Conservation (phyloP, 345 rosid genomes). For the Acer campestre region DNA sequence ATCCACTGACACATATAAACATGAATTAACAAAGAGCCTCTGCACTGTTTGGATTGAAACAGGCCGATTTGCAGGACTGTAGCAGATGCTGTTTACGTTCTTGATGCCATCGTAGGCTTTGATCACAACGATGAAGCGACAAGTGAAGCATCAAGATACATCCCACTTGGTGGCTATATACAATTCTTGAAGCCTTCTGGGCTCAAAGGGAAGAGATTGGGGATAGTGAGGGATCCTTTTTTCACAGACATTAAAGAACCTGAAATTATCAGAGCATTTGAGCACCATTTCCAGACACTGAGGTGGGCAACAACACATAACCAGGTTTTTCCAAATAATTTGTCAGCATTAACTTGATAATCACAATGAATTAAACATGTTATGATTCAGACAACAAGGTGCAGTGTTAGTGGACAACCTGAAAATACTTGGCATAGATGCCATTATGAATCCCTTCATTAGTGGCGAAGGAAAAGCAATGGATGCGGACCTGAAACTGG, state of each 20-base stretch:
- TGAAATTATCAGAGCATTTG: constrained; percentile 14
- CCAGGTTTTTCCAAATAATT: not conserved
- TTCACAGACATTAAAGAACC: constrained; percentile 18
- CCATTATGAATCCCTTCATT: not conserved
- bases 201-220: constrained; percentile 41
- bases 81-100: constrained; percentile 61
- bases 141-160: constrained; percentile 38
- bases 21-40: not conserved
- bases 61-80: constrained; percentile 69
- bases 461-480: constrained; percentile 21
- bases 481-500: constrained; percentile 37
- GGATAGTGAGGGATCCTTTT: constrained; percentile 33
- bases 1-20: not conserved
- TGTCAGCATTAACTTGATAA: not conserved
- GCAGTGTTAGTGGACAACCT: constrained; percentile 38
- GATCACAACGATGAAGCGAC: constrained; percentile 55
- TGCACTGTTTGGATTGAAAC: not conserved
- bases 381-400: constrained; percentile 30
- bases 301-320: constrained; percentile 21
- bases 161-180: constrained; percentile 47
- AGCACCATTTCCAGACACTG: constrained; percentile 34
- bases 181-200: constrained; percentile 36
- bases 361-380: not conserved
- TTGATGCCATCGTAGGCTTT: constrained; percentile 61
- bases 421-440: constrained; percentile 17